Percentiles rank a stretch among this genome's conserved stretches.
Conservation (phyloP, 2,329 filamentous ascomycete species). For the Cercospora canescens region DNA sequence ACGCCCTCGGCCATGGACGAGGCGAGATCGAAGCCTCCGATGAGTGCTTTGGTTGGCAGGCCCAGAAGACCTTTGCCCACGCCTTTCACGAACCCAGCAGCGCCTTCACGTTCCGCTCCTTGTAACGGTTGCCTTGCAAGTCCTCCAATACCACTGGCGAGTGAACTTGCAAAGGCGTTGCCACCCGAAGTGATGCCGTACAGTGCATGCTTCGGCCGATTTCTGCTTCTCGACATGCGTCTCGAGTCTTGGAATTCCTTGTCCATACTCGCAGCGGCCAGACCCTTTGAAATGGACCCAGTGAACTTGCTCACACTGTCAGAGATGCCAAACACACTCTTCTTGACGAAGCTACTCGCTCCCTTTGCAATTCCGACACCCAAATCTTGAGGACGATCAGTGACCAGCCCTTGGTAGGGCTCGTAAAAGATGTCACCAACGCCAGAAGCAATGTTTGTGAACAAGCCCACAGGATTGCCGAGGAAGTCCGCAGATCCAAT, state of each 20-base stretch:
- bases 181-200: conserved; percentile 95
- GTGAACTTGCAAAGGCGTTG: conserved; percentile 88
- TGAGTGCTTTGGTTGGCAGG: conserved; percentile 93
- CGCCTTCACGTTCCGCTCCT: conserved; percentile 92
- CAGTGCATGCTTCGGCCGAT: conserved; percentile 93
- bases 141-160: conserved; percentile 91
- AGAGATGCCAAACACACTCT: conserved; percentile 94
- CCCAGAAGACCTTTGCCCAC: conserved; percentile 93
- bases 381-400: conserved; percentile 91
- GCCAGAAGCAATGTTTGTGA: conserved; percentile 97
- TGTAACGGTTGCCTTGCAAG: conserved; percentile 91
- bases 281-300: conserved; percentile 92
- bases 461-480: conserved; percentile 93
- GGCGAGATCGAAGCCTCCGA: conserved; percentile 94
- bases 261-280: conserved; percentile 92
- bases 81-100: conserved; percentile 93
- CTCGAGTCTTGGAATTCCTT: conserved; percentile 98
- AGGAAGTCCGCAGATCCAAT: conserved; percentile 96
- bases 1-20: conserved; percentile 97
- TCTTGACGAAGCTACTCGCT: conserved; percentile 96
- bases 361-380: conserved; percentile 95
- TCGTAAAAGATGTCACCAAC: conserved; percentile 99
- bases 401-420: conserved; percentile 95
- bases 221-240: conserved; percentile 88
- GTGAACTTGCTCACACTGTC: conserved; percentile 98